Base-by-base conservation (phyloP, 2,329 filamentous ascomycete species). In the Aspergillus pseudonomiae region DNA sequence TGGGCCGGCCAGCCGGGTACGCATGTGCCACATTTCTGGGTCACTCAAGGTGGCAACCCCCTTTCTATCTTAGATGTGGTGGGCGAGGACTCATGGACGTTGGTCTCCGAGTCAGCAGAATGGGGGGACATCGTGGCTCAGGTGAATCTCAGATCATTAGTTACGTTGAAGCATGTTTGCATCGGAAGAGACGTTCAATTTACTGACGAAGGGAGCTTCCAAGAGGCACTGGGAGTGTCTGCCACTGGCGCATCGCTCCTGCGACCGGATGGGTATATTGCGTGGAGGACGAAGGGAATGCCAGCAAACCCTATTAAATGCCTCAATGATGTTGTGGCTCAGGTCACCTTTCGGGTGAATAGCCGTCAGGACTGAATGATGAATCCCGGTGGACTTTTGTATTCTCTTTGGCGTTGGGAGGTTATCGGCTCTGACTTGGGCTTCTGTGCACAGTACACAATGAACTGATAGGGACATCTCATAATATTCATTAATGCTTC, bases 261-360 rank as follows among this genome's bases (percentile, higher is more conserved):
- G 34, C 67, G 77, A 16, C 77, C 77, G 0, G 77, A 79, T 68
- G 75, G 73, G 0, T 74, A 75, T 66, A 69, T 79, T 52, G 72
- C 72, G 1, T 79, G 76, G 75, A 66, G 67, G n/a, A 55, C 52
- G 21, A 28, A 21, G 12, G 30, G 26, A 4, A 5, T 52, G 28
- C 52, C 52, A 16, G n/a, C 21, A 11, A 21, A 55, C 14, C 12
- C 34, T 24, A 21, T 10, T 2, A 10, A 9, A 6, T 28, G 55
- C 21, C 39, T 55, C 24, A 28, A 50, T 21, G 21, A 39, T 14
- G 21, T 55, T 12, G 6, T 55, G 2, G 12, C 52, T 36, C n/a
- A n/a, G 19, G 32, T 55, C 21, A 3, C 34, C 10, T 55, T 55
- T 39, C 52, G n/a, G 34, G 5, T n/a, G 48, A 32, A 34, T n/a